Evolutionary conservation across 192 early-diverging fungal species (phyloP).

Genomic region (Mortierella antarctica): DNA sequence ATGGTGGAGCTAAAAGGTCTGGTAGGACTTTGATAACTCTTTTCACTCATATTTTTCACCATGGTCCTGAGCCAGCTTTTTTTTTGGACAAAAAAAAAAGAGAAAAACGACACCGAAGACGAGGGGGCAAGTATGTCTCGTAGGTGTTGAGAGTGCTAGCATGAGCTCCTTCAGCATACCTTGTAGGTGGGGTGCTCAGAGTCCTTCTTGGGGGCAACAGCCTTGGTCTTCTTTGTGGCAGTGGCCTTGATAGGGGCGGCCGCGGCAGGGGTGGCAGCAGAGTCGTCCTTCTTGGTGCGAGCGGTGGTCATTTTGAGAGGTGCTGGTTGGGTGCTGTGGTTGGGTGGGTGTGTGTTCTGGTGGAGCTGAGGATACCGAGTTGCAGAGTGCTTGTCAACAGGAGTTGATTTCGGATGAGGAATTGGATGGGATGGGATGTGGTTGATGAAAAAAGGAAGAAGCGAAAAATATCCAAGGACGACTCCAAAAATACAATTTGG

Average conservation of each 20-base stretch:
- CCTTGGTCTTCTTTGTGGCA: slow-evolving; percentile 21
- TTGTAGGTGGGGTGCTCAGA: slow-evolving; percentile 54
- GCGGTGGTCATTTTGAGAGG: slow-evolving; percentile 20
- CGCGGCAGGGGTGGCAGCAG: slow-evolving; percentile 26
- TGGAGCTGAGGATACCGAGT: neutral
- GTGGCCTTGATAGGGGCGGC: slow-evolving; percentile 22
- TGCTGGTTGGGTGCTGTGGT: neutral
- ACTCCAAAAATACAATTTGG: too few species aligned
- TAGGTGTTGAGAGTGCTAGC: neutral
- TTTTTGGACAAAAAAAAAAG: neutral
- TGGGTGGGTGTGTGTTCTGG: neutral
- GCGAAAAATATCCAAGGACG: neutral
- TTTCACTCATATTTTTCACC: neutral
- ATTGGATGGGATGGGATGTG: slow-evolving; percentile 2
- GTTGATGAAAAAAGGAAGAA: slow-evolving; percentile 3
- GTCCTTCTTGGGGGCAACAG: slow-evolving; percentile 42
- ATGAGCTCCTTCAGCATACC: slow-evolving; percentile 12
- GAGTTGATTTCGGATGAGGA: too few species aligned
- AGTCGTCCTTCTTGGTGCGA: slow-evolving; percentile 22
- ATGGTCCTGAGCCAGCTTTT: slow-evolving; percentile 40
- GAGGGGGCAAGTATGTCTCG: neutral
- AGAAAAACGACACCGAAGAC: neutral
- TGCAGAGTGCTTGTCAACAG: too few species aligned
- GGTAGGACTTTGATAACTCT: neutral
- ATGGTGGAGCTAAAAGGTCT: too few species aligned